Evolutionary conservation across 306 rosid species (phyloP), one percentile per base, ranked within the genome.

Genomic region (Prunus dulcis): DNA sequence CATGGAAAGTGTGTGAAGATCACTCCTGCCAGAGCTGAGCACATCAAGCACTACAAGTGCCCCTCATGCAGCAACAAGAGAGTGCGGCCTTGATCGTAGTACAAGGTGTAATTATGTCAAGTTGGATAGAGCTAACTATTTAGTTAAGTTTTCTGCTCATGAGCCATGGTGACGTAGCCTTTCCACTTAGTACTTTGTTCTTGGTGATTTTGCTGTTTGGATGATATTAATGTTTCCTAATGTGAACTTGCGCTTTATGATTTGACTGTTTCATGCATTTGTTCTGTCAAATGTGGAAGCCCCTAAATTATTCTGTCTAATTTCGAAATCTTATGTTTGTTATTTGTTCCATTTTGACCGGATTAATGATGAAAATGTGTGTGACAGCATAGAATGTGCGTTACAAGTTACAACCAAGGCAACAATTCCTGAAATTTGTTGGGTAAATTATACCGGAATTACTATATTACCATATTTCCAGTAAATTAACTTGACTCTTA

Each of bases 61-160:
- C 93, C 93, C 50, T 79, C 83, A 22, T 89, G 93, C 88, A 87
- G 87, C 82, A 85, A 82, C 77, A 89, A 89, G 84, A 83, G 91
- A 82, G 76, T 86, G 23, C 85, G 91, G 15, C 85, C 89, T 67
- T 92, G 88, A 89, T 4, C 6, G 14, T 66, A 82, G 55, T 60
- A 9, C 66, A 18, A 50, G 53, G 72, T 46, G 82, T 80, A 87
- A 75, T 72, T 79, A 56, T 63, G 64, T 87, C 63, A 55, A 61
- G 81, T 64, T 71, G 86, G 86, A 75, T 76, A 80, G 27, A 62
- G 75, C 86, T 88, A 84, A 83, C 86, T 82, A 80, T 82, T 74
- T 71, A 69, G 83, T 78, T 61, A 83, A 74, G 57, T 43, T 73
- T 66, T 56, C 22, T 62, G 47, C 76, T 20, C 80, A 75, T 75